Conservation (phyloP, 176 grass and related monocot genomes). For the Oryza nivara region DNA sequence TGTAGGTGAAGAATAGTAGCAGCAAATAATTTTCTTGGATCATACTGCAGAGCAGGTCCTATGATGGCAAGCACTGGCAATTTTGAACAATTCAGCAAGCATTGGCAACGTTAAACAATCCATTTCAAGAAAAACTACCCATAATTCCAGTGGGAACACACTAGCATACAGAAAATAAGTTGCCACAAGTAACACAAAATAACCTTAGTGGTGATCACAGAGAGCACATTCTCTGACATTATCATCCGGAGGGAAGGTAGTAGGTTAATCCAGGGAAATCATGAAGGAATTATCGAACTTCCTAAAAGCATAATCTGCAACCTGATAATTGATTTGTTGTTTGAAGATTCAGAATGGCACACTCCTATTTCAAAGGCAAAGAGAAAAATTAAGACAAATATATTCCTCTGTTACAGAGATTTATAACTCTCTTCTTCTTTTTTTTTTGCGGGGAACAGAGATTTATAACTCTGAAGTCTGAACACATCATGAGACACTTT, state of each 20-base stretch:
- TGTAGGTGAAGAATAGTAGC: not conserved
- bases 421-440: not conserved
- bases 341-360: constrained; percentile 39
- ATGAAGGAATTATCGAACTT: constrained; percentile 25
- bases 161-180: not conserved
- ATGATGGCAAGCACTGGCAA: too few relatives aligned
- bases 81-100: too few relatives aligned
- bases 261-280: not conserved
- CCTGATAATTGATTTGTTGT: constrained; percentile 33
- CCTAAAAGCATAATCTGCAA: constrained; percentile 20
- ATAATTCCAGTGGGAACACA: not conserved
- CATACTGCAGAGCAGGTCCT: too few relatives aligned
- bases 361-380: constrained; percentile 62
- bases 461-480: not conserved
- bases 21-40: not conserved
- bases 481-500: not conserved
- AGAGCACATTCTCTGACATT: not conserved
- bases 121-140: not conserved
- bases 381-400: constrained; percentile 29
- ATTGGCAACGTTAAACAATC: not conserved
- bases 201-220: not conserved
- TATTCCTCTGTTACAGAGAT: constrained; percentile 6
- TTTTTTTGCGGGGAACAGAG: too few relatives aligned
- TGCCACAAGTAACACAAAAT: not conserved
- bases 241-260: not conserved